Percentiles rank a stretch among this genome's conserved stretches.
Conservation (phyloP, 192 early-diverging fungal genomes). For the Rhizoclosmatium globosum region DNA sequence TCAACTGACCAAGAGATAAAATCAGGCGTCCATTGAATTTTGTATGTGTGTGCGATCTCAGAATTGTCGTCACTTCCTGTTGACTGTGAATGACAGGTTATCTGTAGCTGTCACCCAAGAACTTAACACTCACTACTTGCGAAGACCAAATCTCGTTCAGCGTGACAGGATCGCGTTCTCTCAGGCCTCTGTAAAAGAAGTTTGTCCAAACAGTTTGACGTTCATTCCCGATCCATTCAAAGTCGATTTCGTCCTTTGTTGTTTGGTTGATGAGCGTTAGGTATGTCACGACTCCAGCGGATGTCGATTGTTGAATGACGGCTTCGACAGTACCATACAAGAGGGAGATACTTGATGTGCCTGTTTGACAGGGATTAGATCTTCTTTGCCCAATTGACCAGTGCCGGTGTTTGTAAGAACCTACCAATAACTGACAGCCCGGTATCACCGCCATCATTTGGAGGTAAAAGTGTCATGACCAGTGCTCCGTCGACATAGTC, state of each 20-base stretch:
- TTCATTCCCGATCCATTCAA: slow-evolving; percentile 30
- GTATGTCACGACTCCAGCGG: slow-evolving; percentile 21
- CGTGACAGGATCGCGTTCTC: slow-evolving; percentile 23
- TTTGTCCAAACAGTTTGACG: slow-evolving; percentile 26
- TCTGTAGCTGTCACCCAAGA: not conserved
- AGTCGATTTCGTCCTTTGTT: slow-evolving; percentile 32
- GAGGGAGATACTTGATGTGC: not conserved
- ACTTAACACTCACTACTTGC: not conserved
- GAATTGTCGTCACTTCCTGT: not conserved
- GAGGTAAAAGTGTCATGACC: slow-evolving; percentile 19
- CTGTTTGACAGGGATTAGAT: not conserved
- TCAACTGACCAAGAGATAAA: slow-evolving; percentile 25
- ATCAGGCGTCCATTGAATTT: slow-evolving; percentile 34
- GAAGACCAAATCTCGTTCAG: slow-evolving; percentile 19
- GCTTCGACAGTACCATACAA: slow-evolving; percentile 41
- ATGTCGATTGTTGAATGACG: slow-evolving; percentile 13
- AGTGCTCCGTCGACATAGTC: slow-evolving; percentile 6
- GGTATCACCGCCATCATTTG: not conserved
- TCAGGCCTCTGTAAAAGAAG: slow-evolving; percentile 21
- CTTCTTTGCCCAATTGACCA: too few species aligned
- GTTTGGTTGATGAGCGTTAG: slow-evolving; percentile 12
- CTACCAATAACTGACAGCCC: not conserved
- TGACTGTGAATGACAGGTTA: not conserved
- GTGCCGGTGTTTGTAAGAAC: too few species aligned
- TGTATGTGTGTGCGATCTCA: not conserved